phyloP scores from a whole-genome alignment of 1,284 basidiomycete genomes.

The Lentinus polychrous region DNA sequence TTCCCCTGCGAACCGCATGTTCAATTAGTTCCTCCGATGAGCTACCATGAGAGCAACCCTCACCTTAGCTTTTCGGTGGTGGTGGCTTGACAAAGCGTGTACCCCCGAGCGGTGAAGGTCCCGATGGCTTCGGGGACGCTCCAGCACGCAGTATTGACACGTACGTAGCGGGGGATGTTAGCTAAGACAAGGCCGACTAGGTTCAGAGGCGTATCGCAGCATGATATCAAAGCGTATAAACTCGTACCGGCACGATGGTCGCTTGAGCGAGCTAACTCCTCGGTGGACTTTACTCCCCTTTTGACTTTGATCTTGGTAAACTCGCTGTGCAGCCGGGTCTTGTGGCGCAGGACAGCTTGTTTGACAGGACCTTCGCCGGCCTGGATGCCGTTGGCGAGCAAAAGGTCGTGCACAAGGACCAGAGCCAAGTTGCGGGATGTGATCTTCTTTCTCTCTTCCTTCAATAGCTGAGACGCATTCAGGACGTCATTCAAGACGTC shows the following conservation, averaged over 20 bases:
- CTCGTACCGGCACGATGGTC: constrained; percentile 56
- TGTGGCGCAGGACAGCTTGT: constrained; percentile 76
- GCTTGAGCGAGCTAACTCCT: constrained; percentile 56
- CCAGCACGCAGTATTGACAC: constrained; percentile 77
- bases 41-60: too few species aligned
- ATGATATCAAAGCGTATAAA: not conserved
- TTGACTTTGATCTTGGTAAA: constrained; percentile 82
- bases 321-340: constrained; percentile 82
- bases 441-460: constrained; percentile 64
- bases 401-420: constrained; percentile 82
- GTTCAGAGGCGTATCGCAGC: not conserved
- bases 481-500: constrained; percentile 62
- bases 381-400: constrained; percentile 78
- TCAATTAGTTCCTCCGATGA: not conserved
- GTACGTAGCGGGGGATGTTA: constrained; percentile 76
- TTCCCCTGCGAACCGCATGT: constrained; percentile 27
- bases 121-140: constrained; percentile 51
- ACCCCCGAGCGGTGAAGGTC: constrained; percentile 49
- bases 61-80: not conserved
- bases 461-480: constrained; percentile 53
- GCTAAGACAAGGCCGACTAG: constrained; percentile 32
- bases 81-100: constrained; percentile 17
- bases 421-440: constrained; percentile 68
- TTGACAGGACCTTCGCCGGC: constrained; percentile 85
- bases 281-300: constrained; percentile 57